phyloP scores from a whole-genome alignment of 2,329 filamentous ascomycete genomes.

The Parastagonospora nodorum region DNA sequence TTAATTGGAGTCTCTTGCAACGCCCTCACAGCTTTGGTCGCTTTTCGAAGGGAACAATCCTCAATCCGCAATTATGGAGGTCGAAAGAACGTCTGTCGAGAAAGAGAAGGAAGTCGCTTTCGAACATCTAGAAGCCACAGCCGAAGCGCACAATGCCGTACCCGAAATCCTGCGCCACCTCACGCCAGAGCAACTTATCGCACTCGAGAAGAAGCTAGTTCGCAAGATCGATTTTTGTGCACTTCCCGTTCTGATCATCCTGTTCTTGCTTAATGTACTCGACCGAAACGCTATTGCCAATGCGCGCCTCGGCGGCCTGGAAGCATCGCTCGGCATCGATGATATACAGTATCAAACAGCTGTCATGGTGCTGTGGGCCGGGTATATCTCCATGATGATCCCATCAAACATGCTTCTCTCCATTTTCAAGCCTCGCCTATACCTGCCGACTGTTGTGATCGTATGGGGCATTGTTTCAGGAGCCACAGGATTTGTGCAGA shows the following conservation, averaged over 20 bases:
- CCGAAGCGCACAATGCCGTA: slow-evolving; percentile 3
- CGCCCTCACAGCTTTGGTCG: background rate
- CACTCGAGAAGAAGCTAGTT: slow-evolving; percentile 36
- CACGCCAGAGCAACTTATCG: slow-evolving; percentile 15
- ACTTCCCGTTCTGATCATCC: slow-evolving; percentile 34
- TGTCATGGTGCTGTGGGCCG: slow-evolving; percentile 60
- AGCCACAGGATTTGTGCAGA: slow-evolving; percentile 55
- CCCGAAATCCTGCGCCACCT: slow-evolving; percentile 18
- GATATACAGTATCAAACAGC: slow-evolving; percentile 30
- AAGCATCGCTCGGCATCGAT: slow-evolving; percentile 3
- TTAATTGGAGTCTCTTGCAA: background rate
- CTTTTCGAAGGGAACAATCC: too few species aligned
- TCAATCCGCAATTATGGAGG: background rate
- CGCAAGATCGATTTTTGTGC: slow-evolving; percentile 36
- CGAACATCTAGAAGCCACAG: slow-evolving; percentile 14
- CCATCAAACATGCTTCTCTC: slow-evolving; percentile 65
- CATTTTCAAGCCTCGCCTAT: slow-evolving; percentile 58
- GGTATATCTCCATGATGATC: slow-evolving; percentile 66
- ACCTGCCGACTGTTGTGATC: slow-evolving; percentile 56
- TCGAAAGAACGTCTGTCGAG: slow-evolving; percentile 2
- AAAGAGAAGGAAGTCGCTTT: slow-evolving; percentile 5
- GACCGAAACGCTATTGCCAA: slow-evolving; percentile 39
- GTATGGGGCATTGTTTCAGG: slow-evolving; percentile 49
- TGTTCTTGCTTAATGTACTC: slow-evolving; percentile 38
- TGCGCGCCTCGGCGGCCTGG: slow-evolving; percentile 31